Conservation (phyloP, 176 grass and related monocot genomes). For the Triticum turgidum region DNA sequence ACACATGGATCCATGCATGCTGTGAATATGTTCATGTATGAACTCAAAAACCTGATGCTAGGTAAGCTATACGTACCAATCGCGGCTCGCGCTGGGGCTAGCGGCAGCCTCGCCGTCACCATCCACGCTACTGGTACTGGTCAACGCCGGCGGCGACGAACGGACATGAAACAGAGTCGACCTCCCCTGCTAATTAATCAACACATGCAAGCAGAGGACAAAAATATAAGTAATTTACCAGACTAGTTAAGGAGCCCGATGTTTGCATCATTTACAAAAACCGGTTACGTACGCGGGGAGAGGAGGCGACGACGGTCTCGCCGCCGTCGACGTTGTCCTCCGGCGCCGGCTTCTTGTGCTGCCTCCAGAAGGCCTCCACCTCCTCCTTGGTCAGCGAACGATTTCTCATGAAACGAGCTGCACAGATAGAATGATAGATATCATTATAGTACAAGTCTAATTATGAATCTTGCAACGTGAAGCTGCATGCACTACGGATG, state of each 20-base stretch:
- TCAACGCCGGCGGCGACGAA: neutral
- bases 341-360: conserved; percentile 17
- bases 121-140: neutral
- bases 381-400: conserved; percentile 82
- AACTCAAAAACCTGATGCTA: neutral
- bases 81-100: conserved; percentile 52
- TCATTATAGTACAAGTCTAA: too few species aligned
- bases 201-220: neutral
- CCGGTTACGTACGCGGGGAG: neutral
- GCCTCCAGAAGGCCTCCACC: conserved; percentile 67
- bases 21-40: neutral
- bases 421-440: too few species aligned
- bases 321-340: neutral
- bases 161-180: neutral
- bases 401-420: conserved; percentile 61
- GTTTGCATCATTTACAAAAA: too few species aligned
- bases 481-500: neutral
- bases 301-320: neutral
- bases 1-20: too few species aligned
- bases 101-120: neutral
- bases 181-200: neutral
- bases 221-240: too few species aligned
- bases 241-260: neutral
- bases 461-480: neutral
- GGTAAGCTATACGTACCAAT: conserved; percentile 27